Conservation (phyloP, 179 eudicot genomes). For the Carnegiea gigantea region DNA sequence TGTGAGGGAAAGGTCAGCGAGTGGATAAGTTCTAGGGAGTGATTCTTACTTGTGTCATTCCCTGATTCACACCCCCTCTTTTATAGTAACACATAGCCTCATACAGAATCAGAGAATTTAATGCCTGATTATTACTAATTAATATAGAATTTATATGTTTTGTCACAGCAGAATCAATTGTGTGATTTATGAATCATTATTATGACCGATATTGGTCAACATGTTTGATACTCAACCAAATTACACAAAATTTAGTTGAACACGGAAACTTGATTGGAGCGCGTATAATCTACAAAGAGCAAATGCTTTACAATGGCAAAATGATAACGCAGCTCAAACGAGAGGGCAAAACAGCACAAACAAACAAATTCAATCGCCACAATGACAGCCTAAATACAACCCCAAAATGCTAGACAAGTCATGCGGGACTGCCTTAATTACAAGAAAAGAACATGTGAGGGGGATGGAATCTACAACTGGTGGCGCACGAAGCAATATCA, state of each 20-base stretch:
- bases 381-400: conserved; percentile 15
- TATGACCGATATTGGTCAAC: too few relatives aligned
- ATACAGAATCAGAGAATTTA: too few relatives aligned
- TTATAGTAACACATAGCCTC: too few relatives aligned
- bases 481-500: neutral
- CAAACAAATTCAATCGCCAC: conserved; percentile 6
- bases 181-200: too few relatives aligned
- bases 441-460: neutral
- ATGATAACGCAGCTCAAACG: conserved; percentile 2
- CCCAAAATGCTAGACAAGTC: neutral
- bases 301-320: conserved; percentile 1
- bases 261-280: neutral
- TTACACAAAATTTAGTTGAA: neutral
- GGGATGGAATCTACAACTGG: conserved; percentile 16
- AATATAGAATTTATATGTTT: too few relatives aligned
- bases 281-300: neutral
- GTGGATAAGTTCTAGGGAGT: too few relatives aligned
- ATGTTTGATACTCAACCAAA: too few relatives aligned
- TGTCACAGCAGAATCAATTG: too few relatives aligned
- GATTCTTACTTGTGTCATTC: too few relatives aligned
- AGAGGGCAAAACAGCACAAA: neutral
- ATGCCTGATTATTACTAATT: too few relatives aligned
- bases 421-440: neutral
- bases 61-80: too few relatives aligned
- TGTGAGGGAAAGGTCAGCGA: too few relatives aligned